Evolutionary conservation across 495 filamentous ascomycete genomes (phyloP), one percentile per base, ranked within the genome.

Genomic region (Usnea hakonensis): DNA sequence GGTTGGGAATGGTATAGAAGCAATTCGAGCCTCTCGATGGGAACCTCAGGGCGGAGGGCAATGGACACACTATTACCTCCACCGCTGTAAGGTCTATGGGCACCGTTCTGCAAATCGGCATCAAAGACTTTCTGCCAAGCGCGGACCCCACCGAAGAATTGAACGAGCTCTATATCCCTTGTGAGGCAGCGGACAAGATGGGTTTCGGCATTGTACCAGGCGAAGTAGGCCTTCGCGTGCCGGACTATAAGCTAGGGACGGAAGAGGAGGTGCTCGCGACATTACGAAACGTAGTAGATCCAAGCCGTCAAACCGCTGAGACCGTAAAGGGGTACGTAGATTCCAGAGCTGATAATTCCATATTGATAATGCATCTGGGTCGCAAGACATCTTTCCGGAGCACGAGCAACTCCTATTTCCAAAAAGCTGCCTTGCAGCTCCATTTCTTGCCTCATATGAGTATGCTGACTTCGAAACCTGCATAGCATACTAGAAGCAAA

Each of bases 1-100:
- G 72, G 14, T 59, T 74, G 44, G 73, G 73, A 16, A 75, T 74
- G 73, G 57, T 60, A 54, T 75, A 72, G 73, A 67, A 68, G 40
- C 64, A 63, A 7, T 74, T 73, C 59, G 64, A 69, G 46, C 72
- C 73, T 10, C 58, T 61, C 1, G 69, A 73, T 40, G 72, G 70
- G 8, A 67, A 64, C 36, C 30, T 75, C 19, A 38, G 69, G 48
- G 73, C 73, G 7, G 69, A 71, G 56, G 73, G 72, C 21, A 67
- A 71, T 48, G 68, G 64, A 26, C 70, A 74, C 26, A 67, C 57
- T 10, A 64, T 73, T 16, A 70, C 65, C 16, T 73, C 72, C 13
- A 69, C 68, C 2, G 56, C 64, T 5, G 67, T 71, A 6, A 59
- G 57, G 50, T 73, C 69, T 10, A 52, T 74, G 11, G 72, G 71